Conservation (phyloP, 1,284 basidiomycete species). For the Paramarasmius palmivorus region DNA sequence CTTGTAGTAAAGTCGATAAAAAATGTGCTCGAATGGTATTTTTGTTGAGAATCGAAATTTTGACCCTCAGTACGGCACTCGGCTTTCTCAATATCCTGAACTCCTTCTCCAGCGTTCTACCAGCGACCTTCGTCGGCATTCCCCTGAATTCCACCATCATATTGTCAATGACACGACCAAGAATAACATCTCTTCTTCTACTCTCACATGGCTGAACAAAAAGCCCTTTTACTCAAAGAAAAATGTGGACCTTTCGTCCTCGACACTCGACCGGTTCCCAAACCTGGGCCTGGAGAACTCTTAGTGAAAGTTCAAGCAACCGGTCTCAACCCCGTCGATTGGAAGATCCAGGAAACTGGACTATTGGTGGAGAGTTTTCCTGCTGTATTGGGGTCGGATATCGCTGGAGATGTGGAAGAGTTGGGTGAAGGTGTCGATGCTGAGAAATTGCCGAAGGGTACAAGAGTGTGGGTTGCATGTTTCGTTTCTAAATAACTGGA, state of each 20-base stretch:
- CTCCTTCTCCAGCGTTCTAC: too few species aligned
- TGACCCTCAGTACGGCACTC: too few species aligned
- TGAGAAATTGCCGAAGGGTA: constrained; percentile 51
- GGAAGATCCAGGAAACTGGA: constrained; percentile 35
- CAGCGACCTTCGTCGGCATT: too few species aligned
- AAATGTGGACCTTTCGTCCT: constrained; percentile 4
- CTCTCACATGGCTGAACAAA: constrained; percentile 1
- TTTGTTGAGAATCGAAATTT: too few species aligned
- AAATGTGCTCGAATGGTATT: too few species aligned
- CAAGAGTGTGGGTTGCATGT: constrained; percentile 45
- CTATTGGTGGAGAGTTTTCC: constrained; percentile 28
- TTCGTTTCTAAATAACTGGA: background rate
- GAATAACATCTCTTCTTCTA: background rate
- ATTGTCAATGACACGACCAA: too few species aligned
- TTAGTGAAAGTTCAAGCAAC: constrained; percentile 42
- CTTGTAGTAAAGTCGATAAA: too few species aligned
- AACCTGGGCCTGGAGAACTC: constrained; percentile 40
- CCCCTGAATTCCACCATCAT: too few species aligned
- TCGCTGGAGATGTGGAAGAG: constrained; percentile 54
- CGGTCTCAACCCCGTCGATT: constrained; percentile 50
- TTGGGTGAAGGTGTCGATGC: constrained; percentile 51
- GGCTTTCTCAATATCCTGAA: too few species aligned
- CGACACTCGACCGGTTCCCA: constrained; percentile 28
- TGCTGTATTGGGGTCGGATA: constrained; percentile 55
- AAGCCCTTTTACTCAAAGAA: constrained; percentile 10